Base-by-base conservation (phyloP, 176 grass and related monocot species). In the Panicum miliaceum region DNA sequence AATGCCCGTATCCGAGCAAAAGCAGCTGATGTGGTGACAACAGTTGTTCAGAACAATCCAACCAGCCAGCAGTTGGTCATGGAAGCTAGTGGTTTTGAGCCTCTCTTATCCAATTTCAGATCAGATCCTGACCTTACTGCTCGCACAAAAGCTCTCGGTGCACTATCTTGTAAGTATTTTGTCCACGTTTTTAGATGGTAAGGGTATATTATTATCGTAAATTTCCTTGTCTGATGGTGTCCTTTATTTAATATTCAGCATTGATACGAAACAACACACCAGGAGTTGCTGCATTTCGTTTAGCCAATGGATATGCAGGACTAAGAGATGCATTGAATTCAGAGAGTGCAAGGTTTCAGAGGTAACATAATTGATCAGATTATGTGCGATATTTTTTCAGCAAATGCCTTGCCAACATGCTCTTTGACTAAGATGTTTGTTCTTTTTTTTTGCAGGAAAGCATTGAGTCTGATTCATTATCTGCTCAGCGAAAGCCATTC, bases 11-110 rank as follows among this genome's bases (percentile, higher is more conserved):
- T 97, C 71, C 86, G 90, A 91, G 92, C 92, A n/a, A 94, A 94
- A 76, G 90, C 92, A 71, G 92, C 95, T 78, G 90, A 97, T 81
- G 95, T 93, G 76, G 82, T 97, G 76, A 93, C 92, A 66, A 97
- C 95, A 22, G 82, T 97, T 82, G 95, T 97, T 77, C 95, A 94
- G 68, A 97, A 94, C 84, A 97, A 97, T 91, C 90, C 92, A 22
- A 89, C 73, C n/a, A 97, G 95, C 48, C 95, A 94, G 89, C 84
- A 94, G 77, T 88, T 87, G 82, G 92, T 97, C 35, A 97, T 97
- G 95, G 95, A 94, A 90, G 89, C 92, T 84, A 88, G 92, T 91
- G 92, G 95, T 34, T 88, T 97, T 81, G 95, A 97, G 45, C 95
- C 95, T 34, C 85, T 98, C 9, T 63, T 97, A 68, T 87, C 81